phyloP scores from a whole-genome alignment of 257 asterid species.

The Echium plantagineum region DNA sequence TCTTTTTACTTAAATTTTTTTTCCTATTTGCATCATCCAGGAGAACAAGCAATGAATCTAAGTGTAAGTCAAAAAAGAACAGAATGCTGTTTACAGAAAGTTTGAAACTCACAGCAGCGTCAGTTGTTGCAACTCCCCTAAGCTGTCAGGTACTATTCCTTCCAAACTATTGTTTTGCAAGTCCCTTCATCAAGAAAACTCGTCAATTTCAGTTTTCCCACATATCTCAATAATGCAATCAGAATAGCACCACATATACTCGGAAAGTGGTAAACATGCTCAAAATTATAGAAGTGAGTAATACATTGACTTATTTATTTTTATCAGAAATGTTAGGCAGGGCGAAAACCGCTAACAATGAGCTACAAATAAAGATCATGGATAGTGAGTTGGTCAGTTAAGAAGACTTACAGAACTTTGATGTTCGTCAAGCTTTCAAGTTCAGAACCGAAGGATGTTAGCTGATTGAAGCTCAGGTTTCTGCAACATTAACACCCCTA shows the following conservation, averaged over 20 bases:
- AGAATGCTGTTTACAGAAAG: background rate
- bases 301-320: too few relatives aligned
- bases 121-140: slow-evolving; percentile 68
- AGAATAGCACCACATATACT: background rate
- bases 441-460: slow-evolving; percentile 78
- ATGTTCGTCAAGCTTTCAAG: slow-evolving; percentile 76
- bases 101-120: slow-evolving; percentile 54
- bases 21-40: slow-evolving; percentile 1
- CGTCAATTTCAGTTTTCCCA: background rate
- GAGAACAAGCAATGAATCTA: background rate
- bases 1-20: too few relatives aligned
- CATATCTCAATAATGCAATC: background rate
- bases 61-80: background rate
- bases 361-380: background rate
- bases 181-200: slow-evolving; percentile 40
- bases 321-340: too few relatives aligned
- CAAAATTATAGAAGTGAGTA: background rate
- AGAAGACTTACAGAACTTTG: slow-evolving; percentile 64
- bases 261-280: background rate
- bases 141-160: slow-evolving; percentile 65
- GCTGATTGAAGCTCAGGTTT: slow-evolving; percentile 81
- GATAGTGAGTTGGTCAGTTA: slow-evolving; percentile 1
- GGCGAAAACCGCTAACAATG: too few relatives aligned
- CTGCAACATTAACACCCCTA: slow-evolving; percentile 28
- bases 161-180: slow-evolving; percentile 72